These are phyloP conservation scores for Gyrodon lividus DNA, from an alignment of 768 basidiomycete species.

Conservation along the genomic window DNA sequence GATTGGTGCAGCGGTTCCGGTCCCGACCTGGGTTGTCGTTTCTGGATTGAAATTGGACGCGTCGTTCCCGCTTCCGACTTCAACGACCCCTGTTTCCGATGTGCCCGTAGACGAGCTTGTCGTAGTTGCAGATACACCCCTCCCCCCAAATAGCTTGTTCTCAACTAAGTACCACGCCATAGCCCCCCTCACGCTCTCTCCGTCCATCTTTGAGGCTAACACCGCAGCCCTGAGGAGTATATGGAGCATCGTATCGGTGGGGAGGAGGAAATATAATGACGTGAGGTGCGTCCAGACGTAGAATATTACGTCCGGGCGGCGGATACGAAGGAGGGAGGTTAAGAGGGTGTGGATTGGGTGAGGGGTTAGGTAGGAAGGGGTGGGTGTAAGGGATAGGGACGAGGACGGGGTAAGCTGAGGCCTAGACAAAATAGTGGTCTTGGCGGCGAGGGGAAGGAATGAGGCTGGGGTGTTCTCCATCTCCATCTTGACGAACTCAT, in stretches of 20 bases:
- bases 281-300: constrained; percentile 67
- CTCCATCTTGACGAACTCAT: constrained; percentile 35
- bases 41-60: background rate
- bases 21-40: background rate
- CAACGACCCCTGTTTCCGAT: background rate
- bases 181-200: constrained; percentile 49
- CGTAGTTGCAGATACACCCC: constrained; percentile 12
- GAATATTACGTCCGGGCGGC: constrained; percentile 64
- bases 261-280: constrained; percentile 54
- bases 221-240: constrained; percentile 62
- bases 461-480: constrained; percentile 3
- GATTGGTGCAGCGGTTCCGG: background rate
- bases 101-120: background rate
- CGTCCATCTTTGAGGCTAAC: constrained; percentile 49
- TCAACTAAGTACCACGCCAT: constrained; percentile 33
- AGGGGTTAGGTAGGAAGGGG: constrained; percentile 18
- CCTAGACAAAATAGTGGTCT: background rate
- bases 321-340: constrained; percentile 44
- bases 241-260: constrained; percentile 54
- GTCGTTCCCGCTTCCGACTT: background rate
- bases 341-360: constrained; percentile 46
- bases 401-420: background rate
- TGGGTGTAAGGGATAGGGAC: background rate
- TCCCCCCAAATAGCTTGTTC: constrained; percentile 17
- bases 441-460: background rate